Conservation (phyloP, 148 eudicot genomes). For the Simmondsia chinensis region DNA sequence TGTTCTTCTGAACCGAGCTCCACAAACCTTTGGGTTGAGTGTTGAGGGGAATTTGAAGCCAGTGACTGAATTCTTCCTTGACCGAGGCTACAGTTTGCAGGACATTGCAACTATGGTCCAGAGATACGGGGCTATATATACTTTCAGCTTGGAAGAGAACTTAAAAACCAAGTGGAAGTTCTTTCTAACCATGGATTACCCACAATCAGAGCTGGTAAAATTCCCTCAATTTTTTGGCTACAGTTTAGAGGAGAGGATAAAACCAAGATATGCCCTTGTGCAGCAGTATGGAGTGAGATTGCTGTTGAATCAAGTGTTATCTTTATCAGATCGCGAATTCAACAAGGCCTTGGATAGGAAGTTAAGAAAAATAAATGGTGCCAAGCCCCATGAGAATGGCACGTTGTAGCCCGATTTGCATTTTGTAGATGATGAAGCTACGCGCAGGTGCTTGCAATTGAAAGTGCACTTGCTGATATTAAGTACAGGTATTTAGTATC, state of each 20-base stretch:
- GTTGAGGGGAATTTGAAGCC: conserved; percentile 66
- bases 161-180: conserved; percentile 73
- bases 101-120: conserved; percentile 55
- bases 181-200: conserved; percentile 59
- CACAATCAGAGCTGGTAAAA: conserved; percentile 52
- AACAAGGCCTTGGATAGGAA: conserved; percentile 38
- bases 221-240: conserved; percentile 80
- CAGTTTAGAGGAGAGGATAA: conserved; percentile 72
- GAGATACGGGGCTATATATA: conserved; percentile 52
- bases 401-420: no score
- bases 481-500: no score
- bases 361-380: conserved; percentile 26
- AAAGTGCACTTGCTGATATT: no score
- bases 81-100: conserved; percentile 41
- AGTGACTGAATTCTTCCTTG: conserved; percentile 57
- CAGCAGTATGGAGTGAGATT: conserved; percentile 39
- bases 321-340: conserved; percentile 42
- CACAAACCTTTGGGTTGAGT: conserved; percentile 61
- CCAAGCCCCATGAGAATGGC: no score
- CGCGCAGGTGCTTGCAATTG: no score
- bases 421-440: no score
- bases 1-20: conserved; percentile 40
- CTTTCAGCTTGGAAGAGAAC: conserved; percentile 58
- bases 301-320: conserved; percentile 46
- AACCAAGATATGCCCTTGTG: conserved; percentile 55